A percentile compares a stretch with the other conserved stretches of the same genome.
phyloP scores from a whole-genome alignment of 2,329 filamentous ascomycete species.

The Pezicula carpinea region DNA sequence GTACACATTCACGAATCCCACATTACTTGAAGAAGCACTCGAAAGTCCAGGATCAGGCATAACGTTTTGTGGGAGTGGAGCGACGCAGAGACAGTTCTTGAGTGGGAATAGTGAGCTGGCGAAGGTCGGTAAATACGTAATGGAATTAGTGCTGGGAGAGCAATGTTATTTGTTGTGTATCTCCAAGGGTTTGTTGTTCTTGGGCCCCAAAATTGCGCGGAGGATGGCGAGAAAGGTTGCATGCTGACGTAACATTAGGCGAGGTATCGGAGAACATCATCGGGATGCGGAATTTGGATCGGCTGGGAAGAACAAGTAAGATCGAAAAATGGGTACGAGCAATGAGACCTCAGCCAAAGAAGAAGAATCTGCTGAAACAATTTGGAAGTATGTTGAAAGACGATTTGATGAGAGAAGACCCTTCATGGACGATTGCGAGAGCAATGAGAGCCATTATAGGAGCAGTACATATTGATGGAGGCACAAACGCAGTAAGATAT shows the following conservation, averaged over 20 bases:
- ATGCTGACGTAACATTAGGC: conserved; percentile 1
- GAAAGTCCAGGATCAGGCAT: conserved; percentile 15
- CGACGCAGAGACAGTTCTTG: conserved; percentile 6
- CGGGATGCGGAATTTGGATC: conserved; percentile 4
- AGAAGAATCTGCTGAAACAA: conserved; percentile 3
- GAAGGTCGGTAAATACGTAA: conserved; percentile 11
- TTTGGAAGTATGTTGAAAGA: conserved; percentile 7
- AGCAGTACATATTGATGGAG: conserved; percentile 21
- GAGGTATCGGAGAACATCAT: not conserved
- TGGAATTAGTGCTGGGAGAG: conserved; percentile 15
- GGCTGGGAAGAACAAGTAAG: conserved; percentile 6
- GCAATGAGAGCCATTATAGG: conserved; percentile 20
- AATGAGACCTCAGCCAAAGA: conserved; percentile 2
- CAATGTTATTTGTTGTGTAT: conserved; percentile 13
- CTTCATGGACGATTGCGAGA: conserved; percentile 8
- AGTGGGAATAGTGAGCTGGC: conserved; percentile 16
- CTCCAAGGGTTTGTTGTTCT: conserved; percentile 5
- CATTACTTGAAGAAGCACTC: conserved; percentile 19
- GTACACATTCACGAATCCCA: conserved; percentile 14
- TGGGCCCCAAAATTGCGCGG: not conserved
- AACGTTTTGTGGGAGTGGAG: conserved; percentile 7
- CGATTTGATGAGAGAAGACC: conserved; percentile 12
- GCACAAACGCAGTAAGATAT: conserved; percentile 10
- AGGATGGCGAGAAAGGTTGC: not conserved
- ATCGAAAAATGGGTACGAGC: conserved; percentile 12